Base-by-base conservation (phyloP, 2,329 filamentous ascomycete genomes). In the Cryphonectria japonica region DNA sequence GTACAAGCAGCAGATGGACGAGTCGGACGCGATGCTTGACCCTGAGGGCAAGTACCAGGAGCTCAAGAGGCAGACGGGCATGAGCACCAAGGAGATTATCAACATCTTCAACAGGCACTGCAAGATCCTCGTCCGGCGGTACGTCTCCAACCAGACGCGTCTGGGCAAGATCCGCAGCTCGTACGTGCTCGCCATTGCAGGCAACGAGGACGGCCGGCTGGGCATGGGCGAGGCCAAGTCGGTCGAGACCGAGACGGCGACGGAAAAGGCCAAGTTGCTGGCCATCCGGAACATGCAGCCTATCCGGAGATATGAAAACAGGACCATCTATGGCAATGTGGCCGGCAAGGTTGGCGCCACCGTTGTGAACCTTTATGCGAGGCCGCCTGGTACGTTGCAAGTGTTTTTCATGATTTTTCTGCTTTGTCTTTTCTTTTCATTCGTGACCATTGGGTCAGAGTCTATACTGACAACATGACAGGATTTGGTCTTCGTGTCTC, bases 401-500 rank as follows among this genome's bases (percentile, higher is more conserved):
- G 26, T 26, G 26, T 69, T 57, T 67, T 46, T 13, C 14, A 26
- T 39, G 19, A 29, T 39, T 2, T n/a, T 26, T 59, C 34, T 34
- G 34, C 34, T 29, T 65, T 68, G 59, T 65, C 8, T 46, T 52
- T n/a, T 37, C 6, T 50, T 11, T 1, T 9, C 7, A 34, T 67
- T 22, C 11, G 2, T 32, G 9, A 9, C n/a, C 26, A 29, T 9
- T 29, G 8, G 9, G 4, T 22, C 19, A 39, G 6, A 5, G 11
- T 46, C 62, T 32, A 46, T 60, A 66, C 71, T 73, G 69, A 73
- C 52, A 66, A 34, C 2, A 43, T 29, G 54, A 59, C 73, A 98
- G 96, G 96, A 72, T 99, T 98, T 78, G 96, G 96, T 78, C 91
- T 98, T 75, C 93, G 96, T 78, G 94, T 93, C 79, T 94, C 97